phyloP scores from a whole-genome alignment of 192 early-diverging fungal genomes.

The Coemansia reversa region DNA sequence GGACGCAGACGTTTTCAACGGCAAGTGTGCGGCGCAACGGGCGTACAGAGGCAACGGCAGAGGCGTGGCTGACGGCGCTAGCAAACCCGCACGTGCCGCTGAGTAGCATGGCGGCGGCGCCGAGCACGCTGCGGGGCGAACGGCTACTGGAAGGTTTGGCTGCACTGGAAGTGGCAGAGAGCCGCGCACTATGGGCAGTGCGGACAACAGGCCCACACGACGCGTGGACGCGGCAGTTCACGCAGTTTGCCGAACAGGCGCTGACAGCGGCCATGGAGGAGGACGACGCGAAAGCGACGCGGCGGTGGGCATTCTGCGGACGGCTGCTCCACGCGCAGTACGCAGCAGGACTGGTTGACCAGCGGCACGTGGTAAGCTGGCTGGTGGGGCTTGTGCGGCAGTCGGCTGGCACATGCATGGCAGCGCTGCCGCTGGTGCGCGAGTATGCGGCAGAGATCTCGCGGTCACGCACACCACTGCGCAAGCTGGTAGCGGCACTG shows the following conservation, averaged over 20 bases:
- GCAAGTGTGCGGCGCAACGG: constrained; percentile 18
- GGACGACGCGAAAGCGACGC: not conserved
- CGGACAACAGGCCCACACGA: constrained; percentile 66
- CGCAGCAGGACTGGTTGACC: constrained; percentile 47
- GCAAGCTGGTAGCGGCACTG: constrained; percentile 42
- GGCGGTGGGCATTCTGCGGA: constrained; percentile 31
- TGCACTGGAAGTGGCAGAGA: constrained; percentile 58
- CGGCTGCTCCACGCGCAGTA: constrained; percentile 42
- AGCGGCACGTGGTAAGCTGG: constrained; percentile 48
- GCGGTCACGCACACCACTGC: constrained; percentile 50
- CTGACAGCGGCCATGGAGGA: constrained; percentile 12
- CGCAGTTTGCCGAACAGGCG: constrained; percentile 37
- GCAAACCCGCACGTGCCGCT: constrained; percentile 46
- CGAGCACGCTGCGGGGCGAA: constrained; percentile 58
- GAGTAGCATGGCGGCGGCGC: constrained; percentile 29
- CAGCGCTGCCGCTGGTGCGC: constrained; percentile 25
- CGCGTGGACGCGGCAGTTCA: constrained; percentile 46
- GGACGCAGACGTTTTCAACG: constrained; percentile 5
- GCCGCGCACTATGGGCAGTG: constrained; percentile 70
- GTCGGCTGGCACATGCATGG: constrained; percentile 41
- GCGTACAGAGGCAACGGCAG: constrained; percentile 29
- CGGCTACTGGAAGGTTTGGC: constrained; percentile 61
- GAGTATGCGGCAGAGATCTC: constrained; percentile 46
- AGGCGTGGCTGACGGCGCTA: constrained; percentile 46
- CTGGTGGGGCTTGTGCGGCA: constrained; percentile 34